Conservation (phyloP, 495 filamentous ascomycete genomes). For the Xylaria cubensis region DNA sequence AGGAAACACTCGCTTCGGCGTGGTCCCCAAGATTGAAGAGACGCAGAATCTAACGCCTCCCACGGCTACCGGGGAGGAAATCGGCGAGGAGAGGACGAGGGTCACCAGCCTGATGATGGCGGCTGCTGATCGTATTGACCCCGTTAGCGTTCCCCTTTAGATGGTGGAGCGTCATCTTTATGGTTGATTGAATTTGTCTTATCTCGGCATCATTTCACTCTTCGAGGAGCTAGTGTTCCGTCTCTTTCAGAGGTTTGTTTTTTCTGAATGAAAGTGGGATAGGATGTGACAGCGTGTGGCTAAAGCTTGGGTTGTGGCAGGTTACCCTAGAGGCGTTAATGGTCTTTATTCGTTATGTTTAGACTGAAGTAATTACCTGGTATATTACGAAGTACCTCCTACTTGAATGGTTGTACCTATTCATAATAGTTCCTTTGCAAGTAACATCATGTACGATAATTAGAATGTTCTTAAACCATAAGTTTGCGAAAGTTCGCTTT, state of each 20-base stretch:
- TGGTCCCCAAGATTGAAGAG: slow-evolving; percentile 67
- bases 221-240: not conserved
- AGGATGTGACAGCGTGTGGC: not conserved
- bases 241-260: not conserved
- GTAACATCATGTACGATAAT: not conserved
- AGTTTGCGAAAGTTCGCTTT: not conserved
- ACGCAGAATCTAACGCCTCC: slow-evolving; percentile 58
- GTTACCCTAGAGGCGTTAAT: not conserved
- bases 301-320: not conserved
- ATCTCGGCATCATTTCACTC: not conserved
- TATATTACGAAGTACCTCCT: not conserved
- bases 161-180: slow-evolving; percentile 7
- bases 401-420: not conserved
- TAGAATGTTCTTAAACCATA: not conserved
- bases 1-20: slow-evolving; percentile 73
- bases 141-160: slow-evolving; percentile 14
- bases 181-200: not conserved
- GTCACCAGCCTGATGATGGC: slow-evolving; percentile 29
- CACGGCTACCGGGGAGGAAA: slow-evolving; percentile 21
- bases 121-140: slow-evolving; percentile 2
- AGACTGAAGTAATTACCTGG: too few species aligned
- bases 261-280: not conserved
- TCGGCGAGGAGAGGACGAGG: slow-evolving; percentile 29
- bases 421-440: not conserved
- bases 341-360: not conserved